Evolutionary conservation across 106 monocot genomes (phyloP), one percentile per base, ranked within the genome.

Genomic region (Triglochin maritima): DNA sequence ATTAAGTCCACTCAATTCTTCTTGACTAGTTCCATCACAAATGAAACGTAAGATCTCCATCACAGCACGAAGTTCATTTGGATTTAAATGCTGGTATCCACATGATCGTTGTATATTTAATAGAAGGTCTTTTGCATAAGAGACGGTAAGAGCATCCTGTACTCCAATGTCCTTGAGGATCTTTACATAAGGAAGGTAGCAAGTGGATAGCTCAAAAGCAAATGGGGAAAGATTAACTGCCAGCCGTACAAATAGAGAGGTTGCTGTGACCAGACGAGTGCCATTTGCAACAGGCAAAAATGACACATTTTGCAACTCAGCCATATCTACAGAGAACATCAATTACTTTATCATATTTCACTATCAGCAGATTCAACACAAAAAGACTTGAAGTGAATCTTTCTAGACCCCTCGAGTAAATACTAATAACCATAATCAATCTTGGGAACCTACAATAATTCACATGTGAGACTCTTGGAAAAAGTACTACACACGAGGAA

Each of bases 261-360:
- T 84, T 44, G 60, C 92, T 3, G 78, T 77, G 46, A 84, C 92
- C 56, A 92, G 80, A 69, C 98, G 98, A 73, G 98, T 92, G 42
- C 98, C 98, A 88, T 98, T 98, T 70, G 98, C 88, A 65, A 92
- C 98, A 17, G 98, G 98, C 54, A 92, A 69, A 75, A 98, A 92
- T 80, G 91, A 63, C 53, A 86, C 79, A 68, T 80, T 84, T 79
- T 83, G 78, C 75, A 92, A 69, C 69, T 91, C 78, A 17, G n/a
- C 14, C 59, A 82, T 81, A 71, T 98, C 98, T 98, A 80, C 29
- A 71, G 60, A 74, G 46, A 69, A 56, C 10, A 46, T 46, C n/a
- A 57, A 46, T 57, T 16, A 67, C 12, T 29, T 29, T 29, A 29
- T 29, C 29, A 29, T 29, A 29, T 29, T 29, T 29, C 29, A 29